Percentiles rank a stretch among this genome's conserved stretches.
Evolutionary conservation across 306 rosid species (phyloP).

Genomic region (Dalbergia cultrata): DNA sequence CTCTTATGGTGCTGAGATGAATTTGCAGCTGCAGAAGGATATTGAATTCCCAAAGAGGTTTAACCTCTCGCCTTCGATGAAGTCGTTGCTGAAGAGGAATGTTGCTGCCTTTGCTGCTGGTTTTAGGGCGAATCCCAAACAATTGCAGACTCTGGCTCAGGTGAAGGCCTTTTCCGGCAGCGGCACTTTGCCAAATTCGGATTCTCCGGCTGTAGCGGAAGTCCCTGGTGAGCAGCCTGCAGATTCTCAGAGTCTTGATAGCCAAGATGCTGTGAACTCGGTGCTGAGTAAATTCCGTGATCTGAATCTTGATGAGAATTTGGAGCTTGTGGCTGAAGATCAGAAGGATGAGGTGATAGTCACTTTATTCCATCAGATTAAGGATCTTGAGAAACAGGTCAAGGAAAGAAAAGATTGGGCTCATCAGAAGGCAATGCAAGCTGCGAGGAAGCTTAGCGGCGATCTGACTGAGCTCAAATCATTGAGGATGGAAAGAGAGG

Average conservation of each 20-base stretch:
- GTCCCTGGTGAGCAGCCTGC: constrained; percentile 57
- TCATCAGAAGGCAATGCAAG: constrained; percentile 95
- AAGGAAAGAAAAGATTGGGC: constrained; percentile 96
- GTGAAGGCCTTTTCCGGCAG: constrained; percentile 46
- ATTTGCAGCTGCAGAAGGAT: constrained; percentile 71
- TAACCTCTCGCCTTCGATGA: constrained; percentile 92
- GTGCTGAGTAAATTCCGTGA: constrained; percentile 87
- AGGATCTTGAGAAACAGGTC: constrained; percentile 89
- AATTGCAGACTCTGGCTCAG: constrained; percentile 57
- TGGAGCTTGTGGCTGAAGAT: constrained; percentile 83
- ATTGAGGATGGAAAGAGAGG: constrained; percentile 93
- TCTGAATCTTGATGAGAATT: constrained; percentile 84
- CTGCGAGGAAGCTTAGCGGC: constrained; percentile 83
- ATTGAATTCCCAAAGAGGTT: constrained; percentile 92
- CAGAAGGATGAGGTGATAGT: constrained; percentile 90
- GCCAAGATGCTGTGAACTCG: constrained; percentile 75
- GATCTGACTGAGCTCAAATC: constrained; percentile 88
- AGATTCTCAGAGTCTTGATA: constrained; percentile 60
- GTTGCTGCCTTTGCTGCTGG: constrained; percentile 97
- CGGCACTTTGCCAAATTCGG: constrained; percentile 49
- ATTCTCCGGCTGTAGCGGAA: constrained; percentile 55
- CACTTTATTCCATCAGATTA: constrained; percentile 75
- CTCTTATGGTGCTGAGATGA: constrained; percentile 66
- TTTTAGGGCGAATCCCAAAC: constrained; percentile 82
- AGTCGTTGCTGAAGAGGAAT: constrained; percentile 80